phyloP scores from a whole-genome alignment of 2,329 filamentous ascomycete genomes.

The Arthrobotrys megalospora region DNA sequence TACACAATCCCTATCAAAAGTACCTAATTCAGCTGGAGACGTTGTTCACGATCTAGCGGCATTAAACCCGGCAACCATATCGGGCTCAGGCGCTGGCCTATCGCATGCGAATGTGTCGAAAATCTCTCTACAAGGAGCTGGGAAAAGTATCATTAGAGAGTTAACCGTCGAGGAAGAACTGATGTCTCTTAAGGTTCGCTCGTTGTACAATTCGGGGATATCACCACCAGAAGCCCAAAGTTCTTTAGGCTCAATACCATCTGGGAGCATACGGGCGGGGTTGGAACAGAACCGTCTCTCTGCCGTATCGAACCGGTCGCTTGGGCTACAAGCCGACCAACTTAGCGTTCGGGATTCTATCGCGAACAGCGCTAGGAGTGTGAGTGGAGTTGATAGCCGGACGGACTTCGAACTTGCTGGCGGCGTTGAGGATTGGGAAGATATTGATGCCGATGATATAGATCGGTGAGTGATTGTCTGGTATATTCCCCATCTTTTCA shows the following conservation, averaged over 20 bases:
- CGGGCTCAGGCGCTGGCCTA: constrained; percentile 7
- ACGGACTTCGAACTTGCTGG: constrained; percentile 70
- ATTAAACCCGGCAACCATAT: not conserved
- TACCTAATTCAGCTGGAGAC: not conserved
- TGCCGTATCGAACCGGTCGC: constrained; percentile 54
- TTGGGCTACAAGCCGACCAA: constrained; percentile 42
- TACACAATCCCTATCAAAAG: not conserved
- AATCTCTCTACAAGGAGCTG: constrained; percentile 48
- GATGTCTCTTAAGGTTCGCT: constrained; percentile 64
- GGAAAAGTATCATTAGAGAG: constrained; percentile 47
- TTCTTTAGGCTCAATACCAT: constrained; percentile 62
- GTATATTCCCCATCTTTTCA: not conserved
- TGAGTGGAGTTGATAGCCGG: constrained; percentile 63
- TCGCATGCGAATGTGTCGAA: constrained; percentile 42
- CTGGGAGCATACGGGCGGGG: constrained; percentile 61
- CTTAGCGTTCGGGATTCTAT: constrained; percentile 38
- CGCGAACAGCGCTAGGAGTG: constrained; percentile 42
- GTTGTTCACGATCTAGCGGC: not conserved
- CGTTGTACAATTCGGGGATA: constrained; percentile 64
- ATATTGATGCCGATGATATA: constrained; percentile 75
- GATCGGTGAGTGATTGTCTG: constrained; percentile 69
- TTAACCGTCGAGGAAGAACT: constrained; percentile 64
- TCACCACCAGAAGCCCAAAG: constrained; percentile 53
- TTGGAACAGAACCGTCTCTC: constrained; percentile 60
- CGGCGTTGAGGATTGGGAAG: constrained; percentile 77